Base-by-base conservation (phyloP, 2,329 filamentous ascomycete species). In the Cladosporium halotolerans region DNA sequence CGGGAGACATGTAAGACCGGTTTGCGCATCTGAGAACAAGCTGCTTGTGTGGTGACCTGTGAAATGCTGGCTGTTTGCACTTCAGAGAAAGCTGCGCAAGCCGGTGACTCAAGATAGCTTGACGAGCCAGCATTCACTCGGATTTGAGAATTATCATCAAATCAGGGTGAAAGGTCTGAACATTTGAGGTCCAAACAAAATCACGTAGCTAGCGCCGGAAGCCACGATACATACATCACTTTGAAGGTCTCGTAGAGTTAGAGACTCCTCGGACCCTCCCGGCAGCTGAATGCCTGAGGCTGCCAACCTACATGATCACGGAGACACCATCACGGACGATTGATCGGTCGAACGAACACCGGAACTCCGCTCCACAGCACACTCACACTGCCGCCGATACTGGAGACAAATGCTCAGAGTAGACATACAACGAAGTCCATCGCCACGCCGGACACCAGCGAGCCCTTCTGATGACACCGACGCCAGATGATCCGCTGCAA, bases 401-500 rank as follows among this genome's bases (percentile, higher is more conserved):
- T 31, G 44, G 32, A 46, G 18, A 56, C 58, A 48, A 54, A 60
- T 60, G 58, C 55, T 19, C 57, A 41, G 38, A 10, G 43, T 38
- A 36, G 18, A 19, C 47, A 46, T 36, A 18, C 32, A 36, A 19
- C 47, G 14, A 31, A 51, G 39, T 40, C 48, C 32, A 44, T 28
- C 44, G 18, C 13, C 31, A 36, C 38, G 48, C 48, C 40, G 48
- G 31, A 31, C 40, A 38, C 40, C 40, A 43, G 40, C 48, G 16
- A 43, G 32, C 31, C 32, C 39, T 44, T 51, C 48, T 69, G 61
- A 88, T 88, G 85, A 83, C 83, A 79, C 79, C 82, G 71, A 74
- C 79, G 68, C 75, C 80, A 69, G 76, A 85, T 82, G 74, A 78
- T 66, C 78, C 81, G 63, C 76, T 81, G 73, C 80, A 85, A 71